A percentile compares a stretch with the other conserved stretches of the same genome.
Evolutionary conservation across 306 rosid genomes (phyloP).

Genomic region (Rubus parviflorus): DNA sequence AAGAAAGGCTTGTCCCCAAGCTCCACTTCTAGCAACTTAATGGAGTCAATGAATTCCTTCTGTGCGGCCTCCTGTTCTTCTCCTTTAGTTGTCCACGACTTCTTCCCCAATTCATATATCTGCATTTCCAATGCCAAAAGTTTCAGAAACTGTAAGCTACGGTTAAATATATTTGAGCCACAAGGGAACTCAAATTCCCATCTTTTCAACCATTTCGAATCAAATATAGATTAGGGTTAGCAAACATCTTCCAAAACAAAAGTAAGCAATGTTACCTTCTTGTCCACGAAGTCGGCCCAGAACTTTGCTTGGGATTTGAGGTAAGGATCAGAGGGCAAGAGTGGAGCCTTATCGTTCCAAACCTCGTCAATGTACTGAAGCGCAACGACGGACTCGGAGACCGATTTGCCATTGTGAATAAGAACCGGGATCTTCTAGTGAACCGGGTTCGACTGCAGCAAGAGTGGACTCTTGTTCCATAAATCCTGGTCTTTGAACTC

Average conservation of each 20-base stretch:
- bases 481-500: slow-evolving; percentile 35
- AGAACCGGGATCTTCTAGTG: slow-evolving; percentile 57
- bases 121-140: not conserved
- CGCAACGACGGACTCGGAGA: slow-evolving; percentile 42
- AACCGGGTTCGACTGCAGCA: slow-evolving; percentile 54
- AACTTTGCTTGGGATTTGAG: slow-evolving; percentile 41
- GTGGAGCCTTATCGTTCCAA: slow-evolving; percentile 28
- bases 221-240: not conserved
- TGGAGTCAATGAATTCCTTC: slow-evolving; percentile 19
- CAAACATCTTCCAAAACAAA: not conserved
- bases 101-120: slow-evolving; percentile 2
- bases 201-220: not conserved
- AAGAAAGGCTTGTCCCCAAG: slow-evolving; percentile 35
- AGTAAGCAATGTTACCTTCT: slow-evolving; percentile 17
- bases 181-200: not conserved
- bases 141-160: too few species aligned
- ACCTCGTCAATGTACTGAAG: slow-evolving; percentile 45
- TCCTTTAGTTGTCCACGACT: slow-evolving; percentile 25
- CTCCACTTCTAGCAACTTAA: slow-evolving; percentile 25
- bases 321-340: slow-evolving; percentile 42
- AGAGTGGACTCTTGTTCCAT: slow-evolving; percentile 46
- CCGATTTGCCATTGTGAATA: slow-evolving; percentile 52
- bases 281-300: slow-evolving; percentile 43
- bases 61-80: slow-evolving; percentile 25
- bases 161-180: too few species aligned